phyloP scores from a whole-genome alignment of 352 stramenopile genomes.

The Chloridella minuta region DNA sequence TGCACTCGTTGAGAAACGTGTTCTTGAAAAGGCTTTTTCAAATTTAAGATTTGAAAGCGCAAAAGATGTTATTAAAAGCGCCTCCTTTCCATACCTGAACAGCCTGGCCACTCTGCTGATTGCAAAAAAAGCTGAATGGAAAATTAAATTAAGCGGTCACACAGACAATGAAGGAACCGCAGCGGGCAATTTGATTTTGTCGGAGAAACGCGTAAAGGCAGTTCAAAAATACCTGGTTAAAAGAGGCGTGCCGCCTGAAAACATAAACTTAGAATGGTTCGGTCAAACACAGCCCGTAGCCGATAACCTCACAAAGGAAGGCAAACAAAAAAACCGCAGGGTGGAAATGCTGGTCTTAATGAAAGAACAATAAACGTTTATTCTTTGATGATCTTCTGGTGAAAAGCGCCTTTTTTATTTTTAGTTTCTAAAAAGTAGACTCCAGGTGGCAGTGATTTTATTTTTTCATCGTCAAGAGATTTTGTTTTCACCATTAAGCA shows the following conservation, averaged over 20 bases:
- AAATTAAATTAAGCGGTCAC: neutral
- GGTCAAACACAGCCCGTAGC: neutral
- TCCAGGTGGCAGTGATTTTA: no score
- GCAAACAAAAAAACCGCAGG: neutral
- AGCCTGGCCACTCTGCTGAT: neutral
- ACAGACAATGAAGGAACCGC: neutral
- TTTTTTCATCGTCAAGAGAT: no score
- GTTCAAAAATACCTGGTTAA: neutral
- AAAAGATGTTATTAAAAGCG: neutral
- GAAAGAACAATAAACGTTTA: no score
- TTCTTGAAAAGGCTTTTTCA: neutral
- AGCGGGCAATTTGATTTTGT: neutral
- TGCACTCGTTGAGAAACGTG: neutral
- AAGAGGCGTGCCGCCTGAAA: neutral
- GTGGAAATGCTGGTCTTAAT: neutral
- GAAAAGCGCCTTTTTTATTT: no score
- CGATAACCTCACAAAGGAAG: neutral
- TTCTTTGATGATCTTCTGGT: no score
- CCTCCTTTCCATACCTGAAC: neutral
- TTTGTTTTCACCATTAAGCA: no score
- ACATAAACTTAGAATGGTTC: neutral
- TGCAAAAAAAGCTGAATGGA: neutral
- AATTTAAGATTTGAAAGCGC: neutral
- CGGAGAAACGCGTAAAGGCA: neutral
- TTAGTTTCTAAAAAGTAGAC: no score